Conservation (phyloP, 31 red algal genomes). For the Asparagopsis taxiformis region DNA sequence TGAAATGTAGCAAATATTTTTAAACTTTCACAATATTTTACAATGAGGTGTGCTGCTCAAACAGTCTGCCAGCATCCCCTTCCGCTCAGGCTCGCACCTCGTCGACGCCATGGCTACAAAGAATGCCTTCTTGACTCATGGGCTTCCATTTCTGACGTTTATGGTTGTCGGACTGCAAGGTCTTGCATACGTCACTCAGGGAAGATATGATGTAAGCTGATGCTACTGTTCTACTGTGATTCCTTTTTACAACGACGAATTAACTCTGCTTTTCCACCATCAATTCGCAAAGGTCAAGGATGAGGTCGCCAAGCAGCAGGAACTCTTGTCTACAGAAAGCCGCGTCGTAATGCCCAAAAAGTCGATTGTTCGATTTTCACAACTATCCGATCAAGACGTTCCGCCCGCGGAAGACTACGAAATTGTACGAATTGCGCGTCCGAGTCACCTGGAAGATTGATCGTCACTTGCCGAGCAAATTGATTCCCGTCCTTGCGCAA, state of each 20-base stretch:
- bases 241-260: background rate
- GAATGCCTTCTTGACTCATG: constrained; percentile 48
- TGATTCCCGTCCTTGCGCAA: no score
- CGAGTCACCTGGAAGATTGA: no score
- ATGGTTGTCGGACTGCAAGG: constrained; percentile 43
- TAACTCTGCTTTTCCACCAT: background rate
- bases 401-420: no score
- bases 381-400: no score
- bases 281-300: constrained; percentile 1
- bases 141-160: constrained; percentile 53
- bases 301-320: constrained; percentile 23
- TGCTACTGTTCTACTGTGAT: background rate
- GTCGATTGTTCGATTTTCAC: background rate
- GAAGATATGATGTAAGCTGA: constrained; percentile 44
- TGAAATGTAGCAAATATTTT: no score
- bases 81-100: no score
- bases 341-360: constrained; percentile 28
- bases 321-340: constrained; percentile 12
- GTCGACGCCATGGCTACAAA: no score
- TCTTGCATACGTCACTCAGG: constrained; percentile 29
- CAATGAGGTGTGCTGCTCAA: no score
- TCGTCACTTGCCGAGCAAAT: no score
- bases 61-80: no score
- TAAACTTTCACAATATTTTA: no score
- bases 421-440: no score